Conservation (phyloP, 2,329 filamentous ascomycete genomes). For the Raffaelea arxii region DNA sequence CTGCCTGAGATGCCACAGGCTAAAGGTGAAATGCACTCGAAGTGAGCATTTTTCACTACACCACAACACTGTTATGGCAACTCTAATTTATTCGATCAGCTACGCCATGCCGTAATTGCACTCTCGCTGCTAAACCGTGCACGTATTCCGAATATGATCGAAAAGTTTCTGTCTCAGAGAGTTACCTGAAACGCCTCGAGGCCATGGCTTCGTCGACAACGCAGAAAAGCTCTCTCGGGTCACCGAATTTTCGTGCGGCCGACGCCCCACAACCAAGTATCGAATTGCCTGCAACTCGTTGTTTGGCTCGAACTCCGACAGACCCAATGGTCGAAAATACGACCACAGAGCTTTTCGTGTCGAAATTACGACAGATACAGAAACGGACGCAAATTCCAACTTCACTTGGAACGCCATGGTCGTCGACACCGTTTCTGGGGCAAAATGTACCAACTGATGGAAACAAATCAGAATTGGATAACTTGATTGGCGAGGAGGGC, state of each 20-base stretch:
- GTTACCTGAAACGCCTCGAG: slow-evolving; percentile 1
- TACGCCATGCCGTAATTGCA: slow-evolving; percentile 2
- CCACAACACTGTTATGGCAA: too few relatives aligned
- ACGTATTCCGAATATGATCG: slow-evolving; percentile 1
- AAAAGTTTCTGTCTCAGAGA: slow-evolving; percentile 1
- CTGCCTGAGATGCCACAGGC: slow-evolving; percentile 6
- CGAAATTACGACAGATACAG: slow-evolving; percentile 5
- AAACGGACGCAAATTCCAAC: background rate
- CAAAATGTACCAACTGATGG: background rate
- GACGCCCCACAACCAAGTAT: too few relatives aligned
- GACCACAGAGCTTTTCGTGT: slow-evolving; percentile 2
- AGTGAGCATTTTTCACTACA: background rate
- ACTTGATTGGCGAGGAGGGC: too few relatives aligned
- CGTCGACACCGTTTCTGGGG: background rate
- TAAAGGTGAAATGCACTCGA: slow-evolving; percentile 5
- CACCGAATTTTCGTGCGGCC: too few relatives aligned
- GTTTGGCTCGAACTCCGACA: background rate
- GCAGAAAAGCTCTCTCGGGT: background rate
- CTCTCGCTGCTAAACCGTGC: slow-evolving; percentile 1
- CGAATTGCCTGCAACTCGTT: too few relatives aligned
- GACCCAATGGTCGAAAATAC: background rate
- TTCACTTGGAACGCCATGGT: background rate
- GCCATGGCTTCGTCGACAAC: background rate
- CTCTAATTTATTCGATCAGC: too few relatives aligned
- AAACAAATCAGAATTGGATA: background rate